Base-by-base conservation (phyloP, 352 stramenopile genomes). In the Globisporangium irregulare region DNA sequence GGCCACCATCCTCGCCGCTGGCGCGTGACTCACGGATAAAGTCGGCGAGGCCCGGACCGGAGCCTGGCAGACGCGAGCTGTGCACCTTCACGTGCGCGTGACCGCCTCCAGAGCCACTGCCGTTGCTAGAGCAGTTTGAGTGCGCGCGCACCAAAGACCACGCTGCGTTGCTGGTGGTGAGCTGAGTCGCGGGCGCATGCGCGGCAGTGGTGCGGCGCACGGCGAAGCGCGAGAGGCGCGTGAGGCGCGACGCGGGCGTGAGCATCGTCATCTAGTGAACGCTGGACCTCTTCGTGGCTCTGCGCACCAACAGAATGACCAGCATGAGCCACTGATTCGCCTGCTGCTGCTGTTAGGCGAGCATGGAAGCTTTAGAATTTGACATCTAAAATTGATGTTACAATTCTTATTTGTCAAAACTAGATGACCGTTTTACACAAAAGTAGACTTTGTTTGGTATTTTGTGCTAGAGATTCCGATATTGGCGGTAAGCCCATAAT, bases 1-100 rank as follows among this genome's bases (percentile, higher is more conserved):
- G 73, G 62, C 75, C 68, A 6, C 50, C 56, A 38, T 67, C 67
- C 27, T 60, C 55, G 24, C 27, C 55, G 7, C 27, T 12, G 12
- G 24, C 51, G 68, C 81, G 77, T 46, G 78, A 81, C 54, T 84
- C 73, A 25, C 80, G 84, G 43, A 95, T 80, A 59, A 95, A 95
- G 64, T 95, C 87, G 9, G 76, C 77, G n/a, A 95, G 76, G 0
- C 69, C 75, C 2, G 83, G 84, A 1, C 87, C 87, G 8, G 79
- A 64, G 7, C 24, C 48, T 8, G 78, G 82, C 38, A 91, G 65
- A 1, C 74, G 73, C 29, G 81, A 84, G 46, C 41, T 72, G 48
- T 78, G 66, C 36, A 88, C 73, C 34, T 77, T 69, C 25, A 86
- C 78, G 53, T 74, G 59, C 34, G 78, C 64, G 14, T 77, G 56